Evolutionary conservation across 305 asterid genomes (phyloP).

Genomic region (Plantago rigida): DNA sequence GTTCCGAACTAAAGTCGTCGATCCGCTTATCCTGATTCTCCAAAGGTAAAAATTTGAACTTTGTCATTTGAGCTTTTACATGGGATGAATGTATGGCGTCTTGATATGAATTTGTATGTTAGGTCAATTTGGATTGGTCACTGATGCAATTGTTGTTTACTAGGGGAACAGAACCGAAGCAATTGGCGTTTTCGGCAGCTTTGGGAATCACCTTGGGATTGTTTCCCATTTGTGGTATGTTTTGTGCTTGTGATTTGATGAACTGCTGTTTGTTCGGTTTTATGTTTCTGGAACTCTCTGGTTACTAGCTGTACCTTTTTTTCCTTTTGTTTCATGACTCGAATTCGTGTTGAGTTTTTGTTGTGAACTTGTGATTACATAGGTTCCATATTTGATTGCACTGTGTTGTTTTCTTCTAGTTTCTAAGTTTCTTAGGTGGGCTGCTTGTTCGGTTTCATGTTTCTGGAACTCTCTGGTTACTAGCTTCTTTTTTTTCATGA

Average conservation of each 20-base stretch:
- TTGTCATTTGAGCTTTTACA: background rate
- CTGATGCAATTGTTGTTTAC: conserved; percentile 1
- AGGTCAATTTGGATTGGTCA: background rate
- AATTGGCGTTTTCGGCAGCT: conserved; percentile 76
- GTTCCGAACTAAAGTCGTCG: conserved; percentile 12
- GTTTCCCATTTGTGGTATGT: conserved; percentile 79
- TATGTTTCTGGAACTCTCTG: background rate
- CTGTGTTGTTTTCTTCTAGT: no score
- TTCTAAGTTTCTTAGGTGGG: no score
- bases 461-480: no score
- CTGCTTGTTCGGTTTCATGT: no score
- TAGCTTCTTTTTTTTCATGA: no score
- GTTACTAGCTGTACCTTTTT: background rate
- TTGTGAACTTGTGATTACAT: no score
- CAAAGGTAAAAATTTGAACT: background rate
- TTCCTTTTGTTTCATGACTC: background rate
- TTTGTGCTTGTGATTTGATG: background rate
- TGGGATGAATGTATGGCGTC: background rate
- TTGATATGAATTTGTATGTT: background rate
- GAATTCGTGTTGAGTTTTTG: no score
- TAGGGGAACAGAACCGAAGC: conserved; percentile 93
- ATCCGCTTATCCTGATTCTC: conserved; percentile 13
- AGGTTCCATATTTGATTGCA: no score
- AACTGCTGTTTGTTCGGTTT: background rate
- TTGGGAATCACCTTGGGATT: conserved; percentile 74